Evolutionary conservation across 2,329 filamentous ascomycete species (phyloP), one percentile per base, ranked within the genome.

Genomic region (Epichloe brachyelytri): DNA sequence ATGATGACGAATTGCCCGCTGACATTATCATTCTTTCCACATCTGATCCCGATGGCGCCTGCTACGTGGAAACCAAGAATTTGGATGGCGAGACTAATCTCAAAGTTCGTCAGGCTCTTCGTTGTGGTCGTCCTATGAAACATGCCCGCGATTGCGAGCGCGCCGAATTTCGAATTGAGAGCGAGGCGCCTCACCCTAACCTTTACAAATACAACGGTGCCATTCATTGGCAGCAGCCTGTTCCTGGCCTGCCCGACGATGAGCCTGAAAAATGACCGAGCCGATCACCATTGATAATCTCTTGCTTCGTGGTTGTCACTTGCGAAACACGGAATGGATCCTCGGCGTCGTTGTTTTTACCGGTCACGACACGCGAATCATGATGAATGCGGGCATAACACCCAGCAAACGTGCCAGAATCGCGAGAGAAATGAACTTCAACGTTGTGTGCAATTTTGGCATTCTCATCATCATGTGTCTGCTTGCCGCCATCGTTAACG

Each of bases 1-100:
- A 94, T 61, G 86, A 95, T 58, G 93, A 98, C 62, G 89, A 95
- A 59, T 81, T 98, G 22, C 94, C 93, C 1, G 91, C 93, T 46
- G 93, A 98, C 67, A 75, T 98, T 45, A 84, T 97, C 46, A 86
- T 98, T 43, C 71, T 98, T 22, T 87, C 93, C 2, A 97, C 93
- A 0, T 95, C 93, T 2, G 93, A 97, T 60, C 78, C 85, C 1
- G 93, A 98, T 60, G 93, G 93, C 48, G 88, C 88, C 38, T 98
- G 93, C 68, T 98, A 96, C 60, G 86, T 98, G 20, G 93, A 98
- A 69, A 98, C 93, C 2, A 98, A 97, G 73, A 97, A 95, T 64
- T 66, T 98, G 72, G 93, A 98, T 62, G 93, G 93, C 48, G 93
- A 98, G 70, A 98, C 93, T 2, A 98, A 98, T 61, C 72, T 98